Percentiles rank a stretch among this genome's conserved stretches.
Evolutionary conservation across 805 yeast species (phyloP).

Genomic region (Schwanniomyces yamadae): DNA sequence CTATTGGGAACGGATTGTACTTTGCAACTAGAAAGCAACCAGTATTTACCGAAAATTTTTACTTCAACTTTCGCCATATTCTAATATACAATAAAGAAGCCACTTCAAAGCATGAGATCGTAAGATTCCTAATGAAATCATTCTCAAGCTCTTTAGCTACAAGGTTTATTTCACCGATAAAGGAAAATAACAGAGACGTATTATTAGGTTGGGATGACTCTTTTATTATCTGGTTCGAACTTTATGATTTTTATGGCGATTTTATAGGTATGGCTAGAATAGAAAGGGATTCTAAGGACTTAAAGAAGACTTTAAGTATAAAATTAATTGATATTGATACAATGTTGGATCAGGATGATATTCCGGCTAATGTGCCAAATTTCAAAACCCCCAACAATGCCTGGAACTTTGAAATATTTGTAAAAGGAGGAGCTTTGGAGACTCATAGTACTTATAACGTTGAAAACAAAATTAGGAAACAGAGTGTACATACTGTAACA

Average conservation of each 20-base stretch:
- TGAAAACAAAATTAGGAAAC: not conserved
- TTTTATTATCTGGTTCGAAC: slow-evolving; percentile 36
- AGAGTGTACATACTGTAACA: not conserved
- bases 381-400: slow-evolving; percentile 22
- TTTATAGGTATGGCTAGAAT: slow-evolving; percentile 26
- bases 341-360: slow-evolving; percentile 32
- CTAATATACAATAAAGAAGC: slow-evolving; percentile 21
- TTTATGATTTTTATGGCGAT: slow-evolving; percentile 33
- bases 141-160: slow-evolving; percentile 21
- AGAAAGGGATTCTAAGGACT: slow-evolving; percentile 19
- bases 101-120: slow-evolving; percentile 13
- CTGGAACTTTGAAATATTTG: slow-evolving; percentile 29
- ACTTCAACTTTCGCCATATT: slow-evolving; percentile 23
- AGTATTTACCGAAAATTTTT: slow-evolving; percentile 12
- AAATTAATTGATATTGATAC: slow-evolving; percentile 31
- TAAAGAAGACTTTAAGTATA: slow-evolving; percentile 14
- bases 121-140: slow-evolving; percentile 19
- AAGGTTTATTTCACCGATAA: slow-evolving; percentile 26
- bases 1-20: slow-evolving; percentile 34
- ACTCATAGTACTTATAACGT: not conserved
- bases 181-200: slow-evolving; percentile 6
- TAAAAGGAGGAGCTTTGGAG: not conserved
- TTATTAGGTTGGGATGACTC: slow-evolving; percentile 27
- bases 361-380: slow-evolving; percentile 15
- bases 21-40: slow-evolving; percentile 19